Evolutionary conservation across 2,329 filamentous ascomycete species (phyloP).

Genomic region (Seiridium unicorne): DNA sequence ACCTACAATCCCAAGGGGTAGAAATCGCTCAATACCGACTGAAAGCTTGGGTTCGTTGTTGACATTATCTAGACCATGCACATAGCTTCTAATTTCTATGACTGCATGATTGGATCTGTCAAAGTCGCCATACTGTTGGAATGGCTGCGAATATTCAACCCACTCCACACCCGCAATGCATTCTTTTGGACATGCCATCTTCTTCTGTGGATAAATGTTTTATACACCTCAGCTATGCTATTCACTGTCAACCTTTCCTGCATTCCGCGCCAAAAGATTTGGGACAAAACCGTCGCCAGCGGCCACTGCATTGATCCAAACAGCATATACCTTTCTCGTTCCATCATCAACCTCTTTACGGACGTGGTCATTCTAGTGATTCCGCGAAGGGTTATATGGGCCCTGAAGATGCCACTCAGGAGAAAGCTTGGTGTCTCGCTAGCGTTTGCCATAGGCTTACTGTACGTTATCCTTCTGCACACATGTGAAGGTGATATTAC

Average conservation of each 20-base stretch:
- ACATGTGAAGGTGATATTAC: no score
- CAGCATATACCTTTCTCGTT: neutral
- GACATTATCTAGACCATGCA: no score
- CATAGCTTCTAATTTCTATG: neutral
- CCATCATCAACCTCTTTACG: neutral
- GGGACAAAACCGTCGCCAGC: neutral
- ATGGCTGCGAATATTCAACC: neutral
- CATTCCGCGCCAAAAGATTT: neutral
- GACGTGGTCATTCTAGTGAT: neutral
- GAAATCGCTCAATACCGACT: no score
- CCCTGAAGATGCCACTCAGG: neutral
- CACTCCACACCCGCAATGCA: neutral
- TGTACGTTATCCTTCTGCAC: neutral
- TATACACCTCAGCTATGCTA: neutral
- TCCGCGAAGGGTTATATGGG: neutral
- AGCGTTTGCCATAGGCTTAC: neutral
- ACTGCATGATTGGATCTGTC: neutral
- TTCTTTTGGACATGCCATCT: neutral
- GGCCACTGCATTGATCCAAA: neutral
- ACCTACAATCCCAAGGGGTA: neutral
- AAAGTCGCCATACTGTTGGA: neutral
- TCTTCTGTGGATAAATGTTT: neutral
- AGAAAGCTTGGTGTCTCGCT: neutral
- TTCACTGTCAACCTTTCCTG: neutral
- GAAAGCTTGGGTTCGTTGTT: no score